Base-by-base conservation (phyloP, 2,329 filamentous ascomycete genomes). In the Alternaria novae-zelandiae region DNA sequence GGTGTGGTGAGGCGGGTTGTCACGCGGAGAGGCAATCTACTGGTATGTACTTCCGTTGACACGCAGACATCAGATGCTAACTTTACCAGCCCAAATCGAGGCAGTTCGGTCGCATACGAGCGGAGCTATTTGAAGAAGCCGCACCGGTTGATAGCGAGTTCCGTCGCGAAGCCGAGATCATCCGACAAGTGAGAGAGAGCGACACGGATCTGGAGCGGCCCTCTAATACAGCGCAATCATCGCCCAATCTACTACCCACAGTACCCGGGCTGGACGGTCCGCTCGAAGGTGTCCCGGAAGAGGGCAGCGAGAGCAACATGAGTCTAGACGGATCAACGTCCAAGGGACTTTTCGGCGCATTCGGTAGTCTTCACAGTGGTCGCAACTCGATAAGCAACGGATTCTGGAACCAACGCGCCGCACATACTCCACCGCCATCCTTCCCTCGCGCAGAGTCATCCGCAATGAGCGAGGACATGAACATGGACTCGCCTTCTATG, bases 181-280 rank as follows among this genome's bases (percentile, higher is more conserved):
- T 99, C 66, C 92, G 93, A 54, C 96, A 97, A 80, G 94, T 98
- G 26, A 91, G 94, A 45, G 96, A 98, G 79, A 95, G 91, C 71
- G 94, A 97, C 73, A 86, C 90, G 66, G 88, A 89, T 53, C 81
- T 89, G 58, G 73, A 77, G 26, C 70, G 69, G 74, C 83, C 86
- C 13, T 86, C 71, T 70, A 83, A 82, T 21, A 90, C 89, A 3
- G 85, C 88, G 2, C 85, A 90, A 36, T 91, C 91, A 0, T 94
- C 91, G 8, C 92, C 92, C 0, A 89, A 82, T 50, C 78, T 93
- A 13, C 78, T 84, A 41, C 87, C 86, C n/a, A 84, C 86, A 3
- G 83, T 85, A 10, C 82, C 85, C 36, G 86, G 88, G 28, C 68
- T 81, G 4, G 80, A 82, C 46, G 89, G 91, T 23, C 83, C 83